phyloP scores from a whole-genome alignment of 805 yeast species.

The Ogataea paraovalis region DNA sequence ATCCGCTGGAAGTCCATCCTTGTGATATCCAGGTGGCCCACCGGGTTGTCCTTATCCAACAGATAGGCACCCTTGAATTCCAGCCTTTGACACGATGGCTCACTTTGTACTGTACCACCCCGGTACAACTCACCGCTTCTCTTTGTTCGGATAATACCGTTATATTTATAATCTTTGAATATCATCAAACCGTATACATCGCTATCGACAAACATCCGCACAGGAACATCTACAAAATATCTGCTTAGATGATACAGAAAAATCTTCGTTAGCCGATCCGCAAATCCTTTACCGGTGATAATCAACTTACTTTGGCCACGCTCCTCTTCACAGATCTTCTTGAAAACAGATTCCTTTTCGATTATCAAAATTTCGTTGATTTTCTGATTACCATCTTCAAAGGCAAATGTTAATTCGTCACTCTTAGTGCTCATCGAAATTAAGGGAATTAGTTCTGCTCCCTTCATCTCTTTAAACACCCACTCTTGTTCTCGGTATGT shows the following conservation, averaged over 20 bases:
- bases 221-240: slow-evolving; percentile 26
- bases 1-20: slow-evolving; percentile 31
- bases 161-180: slow-evolving; percentile 34
- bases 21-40: slow-evolving; percentile 16
- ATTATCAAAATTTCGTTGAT: slow-evolving; percentile 38
- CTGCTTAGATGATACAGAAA: slow-evolving; percentile 34
- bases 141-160: slow-evolving; percentile 6
- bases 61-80: slow-evolving; percentile 15
- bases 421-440: slow-evolving; percentile 24
- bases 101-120: not conserved
- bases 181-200: slow-evolving; percentile 64
- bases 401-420: slow-evolving; percentile 12
- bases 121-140: not conserved
- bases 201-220: slow-evolving; percentile 53
- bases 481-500: slow-evolving; percentile 11
- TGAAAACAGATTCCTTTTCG: slow-evolving; percentile 51
- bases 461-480: slow-evolving; percentile 11
- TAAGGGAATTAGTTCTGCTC: slow-evolving; percentile 37
- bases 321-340: slow-evolving; percentile 25
- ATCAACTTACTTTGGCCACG: slow-evolving; percentile 24
- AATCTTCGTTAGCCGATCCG: slow-evolving; percentile 50
- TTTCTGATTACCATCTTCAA: not conserved
- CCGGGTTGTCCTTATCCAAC: slow-evolving; percentile 9
- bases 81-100: slow-evolving; percentile 14
- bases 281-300: slow-evolving; percentile 66